These are phyloP conservation scores for Eleusine indica DNA, from an alignment of 176 grass and related monocot genomes.

Conservation along the genomic window DNA sequence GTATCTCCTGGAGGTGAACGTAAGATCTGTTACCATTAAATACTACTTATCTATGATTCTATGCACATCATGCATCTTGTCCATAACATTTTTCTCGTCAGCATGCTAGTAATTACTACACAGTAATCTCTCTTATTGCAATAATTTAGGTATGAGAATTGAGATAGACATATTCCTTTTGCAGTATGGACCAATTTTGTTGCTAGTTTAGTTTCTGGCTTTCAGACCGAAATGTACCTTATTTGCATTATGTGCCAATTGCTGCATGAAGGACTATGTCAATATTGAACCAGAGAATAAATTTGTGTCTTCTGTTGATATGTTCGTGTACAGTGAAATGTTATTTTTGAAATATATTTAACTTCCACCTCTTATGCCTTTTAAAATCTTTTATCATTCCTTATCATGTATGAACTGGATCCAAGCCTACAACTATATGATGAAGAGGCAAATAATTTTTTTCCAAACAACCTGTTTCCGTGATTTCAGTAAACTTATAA, in stretches of 20 bases:
- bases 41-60: not conserved
- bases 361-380: not conserved
- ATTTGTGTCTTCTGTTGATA: too few relatives aligned
- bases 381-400: slow-evolving; percentile 12
- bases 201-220: not conserved
- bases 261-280: too few relatives aligned
- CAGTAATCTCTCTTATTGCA: not conserved
- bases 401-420: not conserved
- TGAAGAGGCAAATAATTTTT: not conserved
- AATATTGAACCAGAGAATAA: too few relatives aligned
- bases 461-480: not conserved
- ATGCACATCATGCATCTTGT: not conserved
- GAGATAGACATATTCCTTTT: not conserved
- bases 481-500: not conserved
- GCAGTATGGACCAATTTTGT: not conserved
- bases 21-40: slow-evolving; percentile 52
- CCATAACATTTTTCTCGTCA: not conserved
- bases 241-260: not conserved
- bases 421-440: not conserved
- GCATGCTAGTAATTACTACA: slow-evolving; percentile 23
- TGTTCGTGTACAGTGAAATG: not conserved
- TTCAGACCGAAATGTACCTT: not conserved
- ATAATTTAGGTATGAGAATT: not conserved
- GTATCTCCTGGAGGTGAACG: slow-evolving; percentile 70
- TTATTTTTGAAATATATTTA: slow-evolving; percentile 10